phyloP scores from a whole-genome alignment of 2,329 filamentous ascomycete genomes.

The Fusarium hainanense region DNA sequence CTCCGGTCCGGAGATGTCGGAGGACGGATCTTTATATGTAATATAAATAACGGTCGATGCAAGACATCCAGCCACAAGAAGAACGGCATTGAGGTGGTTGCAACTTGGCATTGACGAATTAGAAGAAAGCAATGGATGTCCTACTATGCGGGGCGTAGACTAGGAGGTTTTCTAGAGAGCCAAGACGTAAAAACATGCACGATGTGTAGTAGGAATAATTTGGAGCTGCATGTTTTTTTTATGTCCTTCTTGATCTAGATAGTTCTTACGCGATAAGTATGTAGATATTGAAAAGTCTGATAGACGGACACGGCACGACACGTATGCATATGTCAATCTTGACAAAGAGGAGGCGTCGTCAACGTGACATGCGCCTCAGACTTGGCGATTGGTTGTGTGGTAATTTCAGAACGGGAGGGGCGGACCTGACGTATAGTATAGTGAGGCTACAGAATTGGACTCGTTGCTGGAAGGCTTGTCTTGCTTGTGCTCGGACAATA shows the following conservation, averaged over 20 bases:
- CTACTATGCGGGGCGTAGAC: constrained; percentile 16
- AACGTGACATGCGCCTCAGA: constrained; percentile 34
- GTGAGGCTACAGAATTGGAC: background rate
- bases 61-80: background rate
- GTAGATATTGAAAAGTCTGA: background rate
- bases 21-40: background rate
- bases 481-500: background rate
- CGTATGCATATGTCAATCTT: background rate
- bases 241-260: constrained; percentile 22
- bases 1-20: constrained; percentile 7
- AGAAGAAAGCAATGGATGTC: background rate
- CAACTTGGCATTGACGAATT: constrained; percentile 33
- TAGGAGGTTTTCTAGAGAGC: constrained; percentile 6
- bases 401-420: constrained; percentile 5
- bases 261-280: constrained; percentile 7
- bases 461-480: background rate
- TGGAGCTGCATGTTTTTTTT: background rate
- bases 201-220: background rate
- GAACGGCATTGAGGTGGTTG: constrained; percentile 7
- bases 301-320: background rate
- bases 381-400: constrained; percentile 26
- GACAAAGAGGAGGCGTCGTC: constrained; percentile 28
- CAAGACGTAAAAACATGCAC: constrained; percentile 14
- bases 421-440: constrained; percentile 17
- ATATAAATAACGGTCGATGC: background rate